phyloP scores from a whole-genome alignment of 2,329 filamentous ascomycete species.

The Xylaria sp. region DNA sequence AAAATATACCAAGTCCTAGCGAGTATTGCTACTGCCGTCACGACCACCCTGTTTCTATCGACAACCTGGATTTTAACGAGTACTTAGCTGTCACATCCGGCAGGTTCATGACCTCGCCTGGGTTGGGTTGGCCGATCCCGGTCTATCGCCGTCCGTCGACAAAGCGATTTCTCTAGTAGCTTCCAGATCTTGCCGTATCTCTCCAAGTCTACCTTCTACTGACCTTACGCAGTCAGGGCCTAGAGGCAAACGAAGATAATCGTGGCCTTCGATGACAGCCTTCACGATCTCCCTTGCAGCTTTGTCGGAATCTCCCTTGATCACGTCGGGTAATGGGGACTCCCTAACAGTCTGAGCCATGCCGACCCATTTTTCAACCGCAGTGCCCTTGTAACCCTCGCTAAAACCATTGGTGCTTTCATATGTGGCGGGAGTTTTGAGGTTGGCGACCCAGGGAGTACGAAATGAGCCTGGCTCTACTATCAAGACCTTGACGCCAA shows the following conservation, averaged over 20 bases:
- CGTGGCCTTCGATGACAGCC: slow-evolving; percentile 25
- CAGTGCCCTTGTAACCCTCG: slow-evolving; percentile 27
- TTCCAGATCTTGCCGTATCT: slow-evolving; percentile 26
- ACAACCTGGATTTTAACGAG: neutral
- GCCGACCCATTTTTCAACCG: slow-evolving; percentile 26
- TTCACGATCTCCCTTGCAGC: slow-evolving; percentile 27
- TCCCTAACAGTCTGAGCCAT: slow-evolving; percentile 2
- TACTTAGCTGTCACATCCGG: neutral
- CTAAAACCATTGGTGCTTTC: slow-evolving; percentile 22
- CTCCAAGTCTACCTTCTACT: slow-evolving; percentile 22
- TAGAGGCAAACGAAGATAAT: slow-evolving; percentile 29
- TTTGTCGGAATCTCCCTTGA: slow-evolving; percentile 29
- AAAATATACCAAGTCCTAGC: too few relatives aligned
- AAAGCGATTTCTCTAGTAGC: slow-evolving; percentile 27
- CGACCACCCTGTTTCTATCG: too few relatives aligned
- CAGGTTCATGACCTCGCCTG: neutral
- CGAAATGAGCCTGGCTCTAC: slow-evolving; percentile 29
- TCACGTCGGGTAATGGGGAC: slow-evolving; percentile 6
- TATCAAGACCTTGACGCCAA: slow-evolving; percentile 30
- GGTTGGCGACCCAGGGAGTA: slow-evolving; percentile 19
- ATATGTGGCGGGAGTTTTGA: slow-evolving; percentile 11
- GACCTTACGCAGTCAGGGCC: slow-evolving; percentile 25
- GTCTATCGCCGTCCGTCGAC: slow-evolving; percentile 9
- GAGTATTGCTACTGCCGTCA: too few relatives aligned
- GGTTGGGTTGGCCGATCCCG: neutral